phyloP scores from a whole-genome alignment of 2,329 filamentous ascomycete genomes.

The Aspergillus glaucus region DNA sequence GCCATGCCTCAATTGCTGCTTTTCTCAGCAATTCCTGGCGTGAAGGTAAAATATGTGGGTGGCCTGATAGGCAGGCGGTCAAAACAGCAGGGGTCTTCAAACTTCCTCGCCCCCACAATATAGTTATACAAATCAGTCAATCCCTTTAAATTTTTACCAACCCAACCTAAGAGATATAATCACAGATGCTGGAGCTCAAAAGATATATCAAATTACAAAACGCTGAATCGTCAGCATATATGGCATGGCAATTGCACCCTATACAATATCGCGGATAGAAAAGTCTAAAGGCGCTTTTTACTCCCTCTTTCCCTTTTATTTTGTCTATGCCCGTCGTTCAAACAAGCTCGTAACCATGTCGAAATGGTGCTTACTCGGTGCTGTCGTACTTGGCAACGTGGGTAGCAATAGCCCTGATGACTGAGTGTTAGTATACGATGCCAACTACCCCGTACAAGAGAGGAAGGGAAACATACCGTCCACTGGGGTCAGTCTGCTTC shows the following conservation, averaged over 20 bases:
- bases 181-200: background rate
- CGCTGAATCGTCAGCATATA: background rate
- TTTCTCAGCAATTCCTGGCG: too few relatives aligned
- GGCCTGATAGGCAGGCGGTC: too few relatives aligned
- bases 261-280: background rate
- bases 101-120: too few relatives aligned
- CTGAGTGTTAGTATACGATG: conserved; percentile 4
- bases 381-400: conserved; percentile 68
- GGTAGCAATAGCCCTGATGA: conserved; percentile 62
- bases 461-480: conserved; percentile 55
- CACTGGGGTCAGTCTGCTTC: conserved; percentile 90
- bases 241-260: background rate
- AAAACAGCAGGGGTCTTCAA: too few relatives aligned
- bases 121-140: too few relatives aligned
- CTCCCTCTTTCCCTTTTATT: background rate
- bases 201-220: background rate
- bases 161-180: background rate
- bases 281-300: background rate
- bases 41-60: too few relatives aligned
- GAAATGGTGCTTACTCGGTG: conserved; percentile 24
- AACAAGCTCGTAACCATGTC: background rate
- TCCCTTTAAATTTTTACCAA: background rate
- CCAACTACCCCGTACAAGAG: background rate
- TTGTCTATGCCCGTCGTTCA: background rate
- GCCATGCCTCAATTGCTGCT: too few relatives aligned